A percentile compares a stretch with the other conserved stretches of the same genome.
These are phyloP conservation scores for Aspergillus leporis DNA, from an alignment of 495 filamentous ascomycete genomes.

Conservation along the genomic window DNA sequence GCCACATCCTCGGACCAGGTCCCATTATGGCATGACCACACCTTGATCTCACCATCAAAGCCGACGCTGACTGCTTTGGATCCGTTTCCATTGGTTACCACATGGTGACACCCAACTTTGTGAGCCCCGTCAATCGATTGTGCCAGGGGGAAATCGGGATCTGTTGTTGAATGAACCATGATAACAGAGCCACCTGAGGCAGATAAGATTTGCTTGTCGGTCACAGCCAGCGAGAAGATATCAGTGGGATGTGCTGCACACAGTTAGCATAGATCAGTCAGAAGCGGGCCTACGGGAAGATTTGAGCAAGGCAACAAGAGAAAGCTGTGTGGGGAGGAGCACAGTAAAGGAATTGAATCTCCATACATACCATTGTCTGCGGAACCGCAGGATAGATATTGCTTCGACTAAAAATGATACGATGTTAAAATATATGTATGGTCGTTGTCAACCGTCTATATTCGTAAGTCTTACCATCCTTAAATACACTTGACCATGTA, in stretches of 20 bases:
- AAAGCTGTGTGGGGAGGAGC: not conserved
- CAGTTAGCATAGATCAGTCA: constrained; percentile 7
- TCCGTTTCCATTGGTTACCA: constrained; percentile 69
- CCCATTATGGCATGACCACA: constrained; percentile 66
- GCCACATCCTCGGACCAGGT: constrained; percentile 53
- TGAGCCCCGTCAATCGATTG: constrained; percentile 79
- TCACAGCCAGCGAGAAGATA: constrained; percentile 88
- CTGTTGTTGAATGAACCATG: constrained; percentile 69
- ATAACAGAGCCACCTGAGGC: constrained; percentile 79
- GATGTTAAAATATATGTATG: constrained; percentile 12
- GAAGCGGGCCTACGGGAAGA: too few species aligned
- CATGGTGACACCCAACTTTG: constrained; percentile 84
- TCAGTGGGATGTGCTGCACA: constrained; percentile 76
- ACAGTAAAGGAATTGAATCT: not conserved
- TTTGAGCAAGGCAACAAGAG: not conserved
- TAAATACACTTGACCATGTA: not conserved
- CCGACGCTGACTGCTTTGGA: constrained; percentile 75
- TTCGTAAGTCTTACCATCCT: constrained; percentile 3
- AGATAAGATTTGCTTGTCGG: constrained; percentile 71
- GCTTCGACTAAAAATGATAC: constrained; percentile 72
- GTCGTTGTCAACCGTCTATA: not conserved
- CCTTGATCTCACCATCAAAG: constrained; percentile 81
- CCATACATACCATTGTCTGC: constrained; percentile 72
- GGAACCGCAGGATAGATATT: constrained; percentile 91
- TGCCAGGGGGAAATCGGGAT: constrained; percentile 68